Conservation (phyloP, 495 filamentous ascomycete species). For the Cryomyces minteri region DNA sequence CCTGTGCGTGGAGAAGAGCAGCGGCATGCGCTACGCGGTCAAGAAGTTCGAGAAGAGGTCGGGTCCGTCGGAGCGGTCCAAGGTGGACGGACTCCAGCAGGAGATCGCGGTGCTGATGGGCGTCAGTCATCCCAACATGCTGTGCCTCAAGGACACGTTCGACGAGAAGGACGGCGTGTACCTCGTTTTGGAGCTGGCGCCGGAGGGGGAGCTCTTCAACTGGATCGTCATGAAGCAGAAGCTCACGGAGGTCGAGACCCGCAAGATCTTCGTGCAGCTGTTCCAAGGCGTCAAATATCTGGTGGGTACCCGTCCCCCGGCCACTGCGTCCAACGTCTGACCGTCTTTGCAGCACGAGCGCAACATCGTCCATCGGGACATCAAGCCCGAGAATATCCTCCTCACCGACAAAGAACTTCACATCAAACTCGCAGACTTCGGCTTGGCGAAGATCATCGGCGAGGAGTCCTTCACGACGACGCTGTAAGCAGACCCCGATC, state of each 20-base stretch:
- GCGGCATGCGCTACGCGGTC: constrained; percentile 72
- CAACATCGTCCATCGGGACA: constrained; percentile 93
- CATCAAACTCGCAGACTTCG: constrained; percentile 94
- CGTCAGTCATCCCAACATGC: constrained; percentile 85
- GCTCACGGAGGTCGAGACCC: constrained; percentile 62
- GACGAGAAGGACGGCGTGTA: constrained; percentile 85
- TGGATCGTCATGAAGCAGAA: constrained; percentile 78
- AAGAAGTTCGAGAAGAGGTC: constrained; percentile 81
- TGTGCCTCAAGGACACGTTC: constrained; percentile 90
- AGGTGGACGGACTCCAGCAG: constrained; percentile 72
- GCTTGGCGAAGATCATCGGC: constrained; percentile 94
- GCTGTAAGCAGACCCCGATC: constrained; percentile 31
- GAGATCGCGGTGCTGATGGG: constrained; percentile 94
- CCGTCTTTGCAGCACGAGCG: constrained; percentile 62
- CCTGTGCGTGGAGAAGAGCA: constrained; percentile 68
- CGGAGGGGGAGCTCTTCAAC: constrained; percentile 91
- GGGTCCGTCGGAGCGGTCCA: constrained; percentile 60
- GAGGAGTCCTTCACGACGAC: constrained; percentile 98
- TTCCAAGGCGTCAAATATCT: constrained; percentile 91
- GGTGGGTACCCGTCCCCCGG: constrained; percentile 30
- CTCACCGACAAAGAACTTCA: constrained; percentile 64
- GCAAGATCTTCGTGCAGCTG: constrained; percentile 77
- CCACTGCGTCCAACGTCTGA: constrained; percentile 1
- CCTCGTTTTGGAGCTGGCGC: constrained; percentile 76
- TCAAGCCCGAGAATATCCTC: constrained; percentile 97